Base-by-base conservation (phyloP, 1,284 basidiomycete species). In the Uromyces viciae-fabae region DNA sequence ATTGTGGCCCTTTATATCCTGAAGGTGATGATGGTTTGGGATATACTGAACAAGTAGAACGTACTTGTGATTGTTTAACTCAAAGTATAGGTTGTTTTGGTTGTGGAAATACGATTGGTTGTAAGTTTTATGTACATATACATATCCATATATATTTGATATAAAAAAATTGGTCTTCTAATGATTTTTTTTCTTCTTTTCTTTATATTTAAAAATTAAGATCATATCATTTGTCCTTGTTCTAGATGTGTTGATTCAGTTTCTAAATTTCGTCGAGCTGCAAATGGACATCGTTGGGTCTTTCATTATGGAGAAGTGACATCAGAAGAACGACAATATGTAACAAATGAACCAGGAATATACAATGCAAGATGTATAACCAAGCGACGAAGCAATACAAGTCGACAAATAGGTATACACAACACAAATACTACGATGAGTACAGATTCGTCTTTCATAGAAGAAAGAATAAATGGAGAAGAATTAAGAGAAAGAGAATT, bases 201-300 rank as follows among this genome's bases (percentile, higher is more conserved):
- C n/a, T n/a, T n/a, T n/a, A n/a, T n/a, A n/a, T n/a, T 49, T 49
- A 22, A 49, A 49, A 49, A 83, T 38, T 33, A 42, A 75, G 73
- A 75, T 71, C 62, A 56, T 33, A 68, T 77, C 75, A 72, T 79
- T 38, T 82, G 82, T n/a, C 83, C 84, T 3, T 85, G 83, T 58
- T 71, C 82, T 14, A 71, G 82, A 40, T 84, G 82, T 72, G 81
- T 91, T 56, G 85, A 83, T 54, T 86, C 85, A 40, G 85, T 87
- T 8, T 82, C 85, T 74, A 85, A 85, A 81, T 85, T 87, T 76
- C 84, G 90, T 90, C 83, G 90, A 88, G 31, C 92, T 91, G 87
- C 87, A 3, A 94, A 94, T 85, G 92, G 93, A 5, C 93, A 95
- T 85, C 91, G 93, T 33, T 94, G 93, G 84, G 93, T 95, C 40